Evolutionary conservation across 495 filamentous ascomycete genomes (phyloP), one percentile per base, ranked within the genome.

Genomic region (Podospora pseudocomata): DNA sequence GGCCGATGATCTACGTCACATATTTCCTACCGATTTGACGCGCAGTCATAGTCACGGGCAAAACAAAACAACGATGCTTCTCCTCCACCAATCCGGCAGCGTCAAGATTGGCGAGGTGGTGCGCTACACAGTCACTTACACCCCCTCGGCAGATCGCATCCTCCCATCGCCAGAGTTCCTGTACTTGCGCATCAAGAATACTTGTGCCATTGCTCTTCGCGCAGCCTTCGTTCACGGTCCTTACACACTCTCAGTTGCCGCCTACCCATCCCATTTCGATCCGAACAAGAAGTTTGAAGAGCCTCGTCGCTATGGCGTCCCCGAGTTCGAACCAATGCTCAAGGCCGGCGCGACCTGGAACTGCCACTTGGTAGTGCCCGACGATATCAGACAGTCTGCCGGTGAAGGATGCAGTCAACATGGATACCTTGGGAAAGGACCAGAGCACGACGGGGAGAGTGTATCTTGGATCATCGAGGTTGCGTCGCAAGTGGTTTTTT

Each of bases 161-260:
- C 87, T 94, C 6, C 96, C 95, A 2, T 86, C 91, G 26, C 94
- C 94, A 9, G 78, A 87, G 58, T 79, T 87, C 67, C 86, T 99
- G 34, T 85, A 93, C 76, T 87, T 99, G 55, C 91, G 90, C 68
- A 88, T 99, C 75, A 93, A 90, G 73, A 99, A 99, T 73, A 92
- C 90, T n/a, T 94, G 92, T 23, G 89, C 93, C 16, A 91, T 94
- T 67, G 89, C 95, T 4, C 82, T 98, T 15, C 91, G 95, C 71
- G 95, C 95, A 60, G 95, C 95, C 53, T 99, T 97, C 75, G 87
- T 99, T 55, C 95, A 96, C 78, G 95, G 95, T 0, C 95, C 95
- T 2, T 99, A 99, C 77, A 96, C 88, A 1, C 84, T 98, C 9
- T 92, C 93, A 70, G 87, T 93, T 9, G 88, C 94, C 55, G 90